These are phyloP conservation scores for Candida dubliniensis DNA, from an alignment of 1,139 yeast species.

Conservation along the genomic window DNA sequence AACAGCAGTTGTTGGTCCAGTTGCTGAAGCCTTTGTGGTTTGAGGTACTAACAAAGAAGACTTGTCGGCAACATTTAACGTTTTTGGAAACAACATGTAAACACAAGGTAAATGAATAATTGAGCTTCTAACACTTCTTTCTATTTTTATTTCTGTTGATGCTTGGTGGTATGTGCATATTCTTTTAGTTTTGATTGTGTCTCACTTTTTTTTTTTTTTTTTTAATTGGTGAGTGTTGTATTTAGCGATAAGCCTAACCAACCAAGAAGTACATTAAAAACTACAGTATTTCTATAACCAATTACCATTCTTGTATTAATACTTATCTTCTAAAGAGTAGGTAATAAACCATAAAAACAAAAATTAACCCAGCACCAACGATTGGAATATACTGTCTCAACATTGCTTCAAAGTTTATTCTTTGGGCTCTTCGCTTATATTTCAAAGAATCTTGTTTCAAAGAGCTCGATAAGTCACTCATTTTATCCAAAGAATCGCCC, in stretches of 20 bases:
- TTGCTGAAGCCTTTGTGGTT: conserved; percentile 3
- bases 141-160: neutral
- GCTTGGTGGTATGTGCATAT: neutral
- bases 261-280: too few relatives aligned
- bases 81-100: conserved; percentile 5
- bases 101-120: neutral
- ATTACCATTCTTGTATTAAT: too few relatives aligned
- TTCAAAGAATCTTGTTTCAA: conserved; percentile 82
- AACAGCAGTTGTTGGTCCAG: conserved; percentile 12
- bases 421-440: conserved; percentile 85
- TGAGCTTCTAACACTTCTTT: neutral
- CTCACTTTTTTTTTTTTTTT: neutral
- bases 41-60: conserved; percentile 5
- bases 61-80: conserved; percentile 5
- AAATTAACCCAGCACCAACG: conserved; percentile 66
- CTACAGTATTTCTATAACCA: too few relatives aligned
- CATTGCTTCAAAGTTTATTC: conserved; percentile 86
- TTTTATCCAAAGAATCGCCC: conserved; percentile 90
- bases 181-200: neutral
- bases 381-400: conserved; percentile 88
- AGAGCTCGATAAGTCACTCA: conserved; percentile 84
- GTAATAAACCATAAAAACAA: conserved; percentile 84
- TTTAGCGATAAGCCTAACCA: too few relatives aligned
- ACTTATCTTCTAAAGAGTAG: conserved; percentile 2
- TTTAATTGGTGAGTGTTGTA: neutral